phyloP scores from a whole-genome alignment of 1,284 basidiomycete genomes.

The Cryptococcus sp. region DNA sequence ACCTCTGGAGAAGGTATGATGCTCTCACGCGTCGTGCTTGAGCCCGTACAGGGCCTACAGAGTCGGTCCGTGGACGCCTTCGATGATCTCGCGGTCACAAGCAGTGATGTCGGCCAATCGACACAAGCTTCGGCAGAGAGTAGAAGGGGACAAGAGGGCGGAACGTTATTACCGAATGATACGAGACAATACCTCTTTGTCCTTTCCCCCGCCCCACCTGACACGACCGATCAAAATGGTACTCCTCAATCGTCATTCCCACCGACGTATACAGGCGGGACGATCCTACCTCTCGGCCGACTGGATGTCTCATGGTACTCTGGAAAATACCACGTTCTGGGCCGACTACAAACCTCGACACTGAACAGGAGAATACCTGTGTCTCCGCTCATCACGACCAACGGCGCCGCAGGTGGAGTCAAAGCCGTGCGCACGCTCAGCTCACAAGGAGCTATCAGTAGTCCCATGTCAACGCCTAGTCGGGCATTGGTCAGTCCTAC shows the following conservation, averaged over 20 bases:
- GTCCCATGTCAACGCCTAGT: too few species aligned
- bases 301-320: conserved; percentile 73
- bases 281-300: conserved; percentile 71
- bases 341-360: conserved; percentile 72
- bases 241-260: conserved; percentile 57
- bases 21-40: conserved; percentile 73
- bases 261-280: conserved; percentile 63
- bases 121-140: conserved; percentile 19
- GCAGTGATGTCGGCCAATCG: not conserved
- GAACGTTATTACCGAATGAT: conserved; percentile 76
- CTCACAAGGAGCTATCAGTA: not conserved
- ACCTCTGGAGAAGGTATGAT: conserved; percentile 71
- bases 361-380: conserved; percentile 43
- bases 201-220: conserved; percentile 59
- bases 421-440: conserved; percentile 7
- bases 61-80: conserved; percentile 48
- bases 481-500: not conserved
- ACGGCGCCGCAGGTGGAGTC: not conserved
- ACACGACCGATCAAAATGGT: conserved; percentile 7
- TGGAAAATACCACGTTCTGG: conserved; percentile 65
- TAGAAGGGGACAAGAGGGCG: conserved; percentile 22
- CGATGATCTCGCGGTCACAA: not conserved
- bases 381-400: not conserved
- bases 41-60: conserved; percentile 69
- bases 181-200: conserved; percentile 81